Conservation (phyloP, 1,139 yeast genomes). For the Suhomyces kunorum region DNA sequence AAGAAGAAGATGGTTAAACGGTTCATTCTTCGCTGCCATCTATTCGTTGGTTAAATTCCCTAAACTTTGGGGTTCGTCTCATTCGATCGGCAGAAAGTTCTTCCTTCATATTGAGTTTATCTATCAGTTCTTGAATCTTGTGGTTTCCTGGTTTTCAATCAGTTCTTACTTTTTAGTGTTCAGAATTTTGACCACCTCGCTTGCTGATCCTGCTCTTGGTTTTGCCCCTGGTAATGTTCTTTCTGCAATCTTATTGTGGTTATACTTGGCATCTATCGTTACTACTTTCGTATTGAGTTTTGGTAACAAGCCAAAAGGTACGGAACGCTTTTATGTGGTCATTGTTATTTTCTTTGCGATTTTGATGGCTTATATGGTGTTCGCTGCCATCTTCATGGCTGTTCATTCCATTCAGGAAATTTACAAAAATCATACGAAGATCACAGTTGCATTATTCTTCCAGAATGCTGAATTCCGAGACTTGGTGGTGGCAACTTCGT, state of each 20-base stretch:
- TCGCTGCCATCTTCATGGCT: conserved; percentile 55
- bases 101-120: conserved; percentile 45
- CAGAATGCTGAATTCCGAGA: conserved; percentile 47
- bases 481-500: conserved; percentile 49
- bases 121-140: conserved; percentile 45
- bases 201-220: conserved; percentile 54
- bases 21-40: conserved; percentile 52
- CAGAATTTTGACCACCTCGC: conserved; percentile 70
- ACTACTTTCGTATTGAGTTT: conserved; percentile 89
- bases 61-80: conserved; percentile 46
- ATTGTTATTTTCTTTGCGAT: conserved; percentile 88
- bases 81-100: conserved; percentile 43
- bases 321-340: conserved; percentile 77
- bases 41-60: conserved; percentile 49
- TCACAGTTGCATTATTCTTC: conserved; percentile 43
- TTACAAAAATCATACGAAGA: conserved; percentile 29
- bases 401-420: conserved; percentile 45
- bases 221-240: conserved; percentile 74
- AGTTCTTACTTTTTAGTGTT: conserved; percentile 82
- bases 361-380: conserved; percentile 87
- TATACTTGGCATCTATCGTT: conserved; percentile 83
- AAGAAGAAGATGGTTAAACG: conserved; percentile 54
- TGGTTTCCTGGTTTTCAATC: conserved; percentile 77
- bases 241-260: conserved; percentile 83
- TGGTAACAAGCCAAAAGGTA: conserved; percentile 94